Evolutionary conservation across 345 rosid genomes (phyloP), one percentile per base, ranked within the genome.

Genomic region (Ceriops tagal): DNA sequence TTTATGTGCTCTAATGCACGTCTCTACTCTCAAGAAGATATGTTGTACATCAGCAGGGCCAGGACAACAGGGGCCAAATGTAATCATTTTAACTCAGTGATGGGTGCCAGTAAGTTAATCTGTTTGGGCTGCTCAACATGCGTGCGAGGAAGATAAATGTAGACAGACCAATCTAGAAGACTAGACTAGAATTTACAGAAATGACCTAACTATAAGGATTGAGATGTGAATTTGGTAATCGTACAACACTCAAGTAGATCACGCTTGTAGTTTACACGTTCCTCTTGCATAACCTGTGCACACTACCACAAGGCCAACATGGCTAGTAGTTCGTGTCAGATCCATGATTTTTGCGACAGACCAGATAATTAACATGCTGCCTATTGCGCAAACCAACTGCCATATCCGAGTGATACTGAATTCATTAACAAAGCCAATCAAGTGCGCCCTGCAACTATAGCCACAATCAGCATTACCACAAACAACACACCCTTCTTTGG

Each of bases 1-100:
- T 34, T 34, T 34, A 2, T 39, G 11, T 39, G 46, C 46, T 39
- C 11, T 39, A 39, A 39, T 10, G 46, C 16, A 2, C 15, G 15
- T 10, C 46, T 39, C 46, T 39, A 39, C 46, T 34, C 6, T 31
- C 34, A 4, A 5, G 34, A 22, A 61, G 58, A 58, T 22, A 5
- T 26, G 32, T 20, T 64, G 68, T 58, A 59, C 31, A 61, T 27
- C 30, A 16, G 49, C 30, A 53, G 65, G 37, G 35, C 52, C 18
- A 59, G 65, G 53, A 26, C 60, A n/a, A 35, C 34, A 32, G 64
- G 20, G 64, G n/a, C 59, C 60, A n/a, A 46, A 58, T 19, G 18
- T 62, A 65, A 56, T 74, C 68, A 58, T 15, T 8, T 20, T 22
- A 37, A 65, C 53, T 65, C 26, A 34, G 64, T 28, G 30, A 65